phyloP scores from a whole-genome alignment of 2,329 filamentous ascomycete species.

The Cordyceps cicadae region DNA sequence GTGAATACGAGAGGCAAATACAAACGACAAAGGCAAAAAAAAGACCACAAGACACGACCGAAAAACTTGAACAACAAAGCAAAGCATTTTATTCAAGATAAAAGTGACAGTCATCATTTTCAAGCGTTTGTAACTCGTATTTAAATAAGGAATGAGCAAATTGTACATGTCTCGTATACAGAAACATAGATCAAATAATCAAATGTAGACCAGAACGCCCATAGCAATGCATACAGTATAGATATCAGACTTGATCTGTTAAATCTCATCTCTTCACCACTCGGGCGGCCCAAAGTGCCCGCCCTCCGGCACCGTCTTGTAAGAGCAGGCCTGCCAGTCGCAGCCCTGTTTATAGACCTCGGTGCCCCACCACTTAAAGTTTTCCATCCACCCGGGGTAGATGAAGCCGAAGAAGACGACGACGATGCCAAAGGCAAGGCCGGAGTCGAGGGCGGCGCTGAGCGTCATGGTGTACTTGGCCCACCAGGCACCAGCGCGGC shows the following conservation, averaged over 20 bases:
- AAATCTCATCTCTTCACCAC: conserved; percentile 35
- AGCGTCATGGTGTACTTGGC: conserved; percentile 87
- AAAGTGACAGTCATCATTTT: not conserved
- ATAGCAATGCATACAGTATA: not conserved
- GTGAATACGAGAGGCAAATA: not conserved
- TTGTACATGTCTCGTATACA: not conserved
- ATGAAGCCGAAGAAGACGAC: conserved; percentile 80
- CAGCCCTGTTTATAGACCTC: conserved; percentile 78
- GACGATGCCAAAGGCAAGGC: conserved; percentile 72
- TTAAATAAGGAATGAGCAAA: not conserved
- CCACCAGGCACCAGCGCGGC: conserved; percentile 70
- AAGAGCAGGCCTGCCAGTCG: conserved; percentile 76
- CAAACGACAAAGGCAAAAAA: not conserved
- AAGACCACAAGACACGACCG: not conserved
- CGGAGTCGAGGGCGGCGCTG: conserved; percentile 73
- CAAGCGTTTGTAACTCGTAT: not conserved
- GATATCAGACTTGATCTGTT: not conserved
- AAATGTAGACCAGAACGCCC: not conserved
- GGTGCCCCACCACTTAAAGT: conserved; percentile 82
- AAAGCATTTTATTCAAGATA: not conserved
- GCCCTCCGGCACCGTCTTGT: conserved; percentile 54
- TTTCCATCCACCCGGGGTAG: conserved; percentile 66
- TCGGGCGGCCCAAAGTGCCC: conserved; percentile 56
- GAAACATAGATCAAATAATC: not conserved
- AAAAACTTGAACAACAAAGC: not conserved